These are phyloP conservation scores for Volvariella volvacea DNA, from an alignment of 1,284 basidiomycete species.

Conservation along the genomic window DNA sequence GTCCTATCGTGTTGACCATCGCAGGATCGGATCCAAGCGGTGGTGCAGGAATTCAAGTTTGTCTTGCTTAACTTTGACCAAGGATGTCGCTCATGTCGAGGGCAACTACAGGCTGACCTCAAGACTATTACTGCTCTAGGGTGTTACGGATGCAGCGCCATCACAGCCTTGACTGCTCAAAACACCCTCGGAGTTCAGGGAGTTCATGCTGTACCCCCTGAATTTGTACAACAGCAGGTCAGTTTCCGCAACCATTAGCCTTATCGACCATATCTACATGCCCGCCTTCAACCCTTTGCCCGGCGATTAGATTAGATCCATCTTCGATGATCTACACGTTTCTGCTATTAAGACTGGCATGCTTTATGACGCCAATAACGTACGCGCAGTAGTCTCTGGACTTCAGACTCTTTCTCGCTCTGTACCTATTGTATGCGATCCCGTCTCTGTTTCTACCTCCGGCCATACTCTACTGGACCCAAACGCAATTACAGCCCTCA, in stretches of 20 bases:
- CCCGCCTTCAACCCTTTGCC: slow-evolving; percentile 2
- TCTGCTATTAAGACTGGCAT: slow-evolving; percentile 89
- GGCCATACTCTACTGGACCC: slow-evolving; percentile 75
- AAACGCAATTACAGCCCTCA: slow-evolving; percentile 59
- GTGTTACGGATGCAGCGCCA: slow-evolving; percentile 82
- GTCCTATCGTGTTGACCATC: slow-evolving; percentile 48
- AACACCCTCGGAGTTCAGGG: slow-evolving; percentile 84
- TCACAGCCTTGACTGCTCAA: slow-evolving; percentile 90
- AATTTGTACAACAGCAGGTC: slow-evolving; percentile 70
- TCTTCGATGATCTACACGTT: slow-evolving; percentile 74
- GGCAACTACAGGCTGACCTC: slow-evolving; percentile 61
- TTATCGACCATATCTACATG: background rate
- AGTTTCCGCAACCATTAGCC: slow-evolving; percentile 12
- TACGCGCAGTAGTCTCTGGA: slow-evolving; percentile 35
- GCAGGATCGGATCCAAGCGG: slow-evolving; percentile 86
- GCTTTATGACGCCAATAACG: slow-evolving; percentile 55
- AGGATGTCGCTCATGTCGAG: slow-evolving; percentile 2
- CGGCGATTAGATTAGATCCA: slow-evolving; percentile 57
- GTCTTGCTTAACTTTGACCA: background rate
- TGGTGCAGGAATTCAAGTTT: slow-evolving; percentile 86
- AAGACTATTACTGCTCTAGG: slow-evolving; percentile 78
- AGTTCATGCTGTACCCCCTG: slow-evolving; percentile 57
- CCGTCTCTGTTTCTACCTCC: slow-evolving; percentile 91
- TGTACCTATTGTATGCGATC: slow-evolving; percentile 74
- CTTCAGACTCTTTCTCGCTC: slow-evolving; percentile 29